These are phyloP conservation scores for Neurospora sp. DNA, from an alignment of 2,329 filamentous ascomycete species.

Conservation along the genomic window DNA sequence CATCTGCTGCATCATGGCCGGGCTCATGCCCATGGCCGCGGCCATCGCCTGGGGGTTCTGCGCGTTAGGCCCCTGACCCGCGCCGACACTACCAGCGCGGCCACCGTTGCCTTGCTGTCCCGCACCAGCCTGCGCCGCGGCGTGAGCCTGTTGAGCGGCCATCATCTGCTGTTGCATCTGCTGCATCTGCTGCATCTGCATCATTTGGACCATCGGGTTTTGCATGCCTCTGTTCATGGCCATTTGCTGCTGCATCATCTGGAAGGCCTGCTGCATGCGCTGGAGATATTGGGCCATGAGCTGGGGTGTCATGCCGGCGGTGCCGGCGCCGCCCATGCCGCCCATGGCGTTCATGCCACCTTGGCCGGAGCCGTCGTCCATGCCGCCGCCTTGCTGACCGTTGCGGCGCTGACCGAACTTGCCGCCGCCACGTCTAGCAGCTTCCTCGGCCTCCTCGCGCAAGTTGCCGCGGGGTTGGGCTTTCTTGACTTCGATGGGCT, in stretches of 20 bases:
- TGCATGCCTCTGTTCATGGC: conserved; percentile 69
- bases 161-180: conserved; percentile 29
- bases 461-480: conserved; percentile 92
- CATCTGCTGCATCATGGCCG: conserved; percentile 48
- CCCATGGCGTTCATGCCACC: conserved; percentile 24
- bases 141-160: conserved; percentile 23
- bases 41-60: conserved; percentile 31
- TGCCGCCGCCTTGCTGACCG: conserved; percentile 20
- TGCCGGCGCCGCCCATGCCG: conserved; percentile 25
- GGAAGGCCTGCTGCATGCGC: conserved; percentile 95
- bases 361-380: conserved; percentile 26
- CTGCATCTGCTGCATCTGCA: conserved; percentile 58
- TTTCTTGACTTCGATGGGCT: conserved; percentile 96
- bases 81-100: not conserved
- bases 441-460: conserved; percentile 76
- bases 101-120: conserved; percentile 7
- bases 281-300: conserved; percentile 99
- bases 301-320: conserved; percentile 73
- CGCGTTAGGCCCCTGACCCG: conserved; percentile 3
- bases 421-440: conserved; percentile 33
- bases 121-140: conserved; percentile 13
- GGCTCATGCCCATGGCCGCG: conserved; percentile 27
- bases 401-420: conserved; percentile 39
- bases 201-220: conserved; percentile 69
- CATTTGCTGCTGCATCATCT: conserved; percentile 90